These are phyloP conservation scores for Cytospora piceae DNA, from an alignment of 2,329 filamentous ascomycete species.

Conservation along the genomic window DNA sequence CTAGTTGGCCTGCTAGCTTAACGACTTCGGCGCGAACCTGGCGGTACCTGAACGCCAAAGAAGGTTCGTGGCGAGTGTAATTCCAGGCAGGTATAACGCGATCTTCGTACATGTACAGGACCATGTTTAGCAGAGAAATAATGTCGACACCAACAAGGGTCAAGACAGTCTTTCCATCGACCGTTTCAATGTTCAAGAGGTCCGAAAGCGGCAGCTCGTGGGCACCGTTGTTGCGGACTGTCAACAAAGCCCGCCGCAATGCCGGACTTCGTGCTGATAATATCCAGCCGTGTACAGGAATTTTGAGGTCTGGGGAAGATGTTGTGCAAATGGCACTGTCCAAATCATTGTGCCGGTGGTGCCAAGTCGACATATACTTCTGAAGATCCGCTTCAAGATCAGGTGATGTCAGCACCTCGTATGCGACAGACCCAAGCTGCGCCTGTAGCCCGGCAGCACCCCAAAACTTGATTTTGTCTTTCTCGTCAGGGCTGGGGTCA, in stretches of 20 bases:
- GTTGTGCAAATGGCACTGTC: slow-evolving; percentile 58
- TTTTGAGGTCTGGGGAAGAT: slow-evolving; percentile 66
- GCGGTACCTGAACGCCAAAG: slow-evolving; percentile 73
- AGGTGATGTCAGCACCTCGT: slow-evolving; percentile 62
- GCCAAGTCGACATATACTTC: slow-evolving; percentile 50
- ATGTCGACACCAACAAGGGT: slow-evolving; percentile 73
- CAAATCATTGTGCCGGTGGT: slow-evolving; percentile 45
- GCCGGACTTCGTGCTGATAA: slow-evolving; percentile 73
- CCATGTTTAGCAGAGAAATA: slow-evolving; percentile 77
- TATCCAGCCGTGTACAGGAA: slow-evolving; percentile 85
- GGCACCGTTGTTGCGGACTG: slow-evolving; percentile 57
- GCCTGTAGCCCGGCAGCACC: slow-evolving; percentile 51
- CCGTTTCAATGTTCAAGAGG: slow-evolving; percentile 59
- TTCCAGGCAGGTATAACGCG: slow-evolving; percentile 85
- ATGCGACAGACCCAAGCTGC: slow-evolving; percentile 54
- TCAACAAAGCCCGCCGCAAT: slow-evolving; percentile 64
- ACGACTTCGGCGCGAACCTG: slow-evolving; percentile 85
- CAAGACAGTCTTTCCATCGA: slow-evolving; percentile 57
- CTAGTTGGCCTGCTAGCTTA: slow-evolving; percentile 74
- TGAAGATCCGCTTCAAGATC: slow-evolving; percentile 68
- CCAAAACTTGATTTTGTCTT: slow-evolving; percentile 48
- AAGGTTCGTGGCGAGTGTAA: slow-evolving; percentile 67
- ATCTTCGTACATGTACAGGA: slow-evolving; percentile 82
- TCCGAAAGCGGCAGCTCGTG: slow-evolving; percentile 60
- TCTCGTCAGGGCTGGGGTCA: slow-evolving; percentile 42